These are phyloP conservation scores for Tilletia horrida DNA, from an alignment of 1,284 basidiomycete genomes.

Conservation along the genomic window DNA sequence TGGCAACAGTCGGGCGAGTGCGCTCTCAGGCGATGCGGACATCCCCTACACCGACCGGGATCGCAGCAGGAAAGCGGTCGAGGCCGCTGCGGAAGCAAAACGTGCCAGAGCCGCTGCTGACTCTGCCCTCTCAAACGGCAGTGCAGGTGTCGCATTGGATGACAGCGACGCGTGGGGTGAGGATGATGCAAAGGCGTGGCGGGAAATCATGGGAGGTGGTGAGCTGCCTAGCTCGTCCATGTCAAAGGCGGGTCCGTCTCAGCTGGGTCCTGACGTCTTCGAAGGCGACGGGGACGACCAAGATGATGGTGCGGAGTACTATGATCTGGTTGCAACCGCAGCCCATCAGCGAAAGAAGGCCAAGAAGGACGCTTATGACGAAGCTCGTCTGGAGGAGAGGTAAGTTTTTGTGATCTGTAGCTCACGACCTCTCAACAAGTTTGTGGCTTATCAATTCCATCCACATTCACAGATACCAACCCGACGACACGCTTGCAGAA, in stretches of 20 bases:
- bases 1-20: conserved; percentile 26
- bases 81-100: conserved; percentile 39
- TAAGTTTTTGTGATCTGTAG: conserved; percentile 18
- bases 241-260: not conserved
- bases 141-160: conserved; percentile 21
- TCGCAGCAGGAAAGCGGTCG: conserved; percentile 45
- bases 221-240: not conserved
- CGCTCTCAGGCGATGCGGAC: conserved; percentile 49
- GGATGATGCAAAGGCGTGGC: conserved; percentile 46
- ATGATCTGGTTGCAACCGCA: conserved; percentile 44
- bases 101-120: conserved; percentile 30
- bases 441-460: too few species aligned
- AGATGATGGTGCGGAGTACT: conserved; percentile 41
- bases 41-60: conserved; percentile 53
- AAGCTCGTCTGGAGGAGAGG: conserved; percentile 36
- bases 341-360: conserved; percentile 36
- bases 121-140: conserved; percentile 17
- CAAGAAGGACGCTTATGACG: conserved; percentile 50
- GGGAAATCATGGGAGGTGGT: conserved; percentile 31
- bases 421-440: too few species aligned
- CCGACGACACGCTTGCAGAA: conserved; percentile 40
- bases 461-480: conserved; percentile 31
- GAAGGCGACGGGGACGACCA: not conserved
- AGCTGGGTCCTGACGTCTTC: not conserved
- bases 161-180: conserved; percentile 45